Percentiles rank a stretch among this genome's conserved stretches.
Evolutionary conservation across 768 basidiomycete genomes (phyloP).

Genomic region (Rhodocollybia butyracea): DNA sequence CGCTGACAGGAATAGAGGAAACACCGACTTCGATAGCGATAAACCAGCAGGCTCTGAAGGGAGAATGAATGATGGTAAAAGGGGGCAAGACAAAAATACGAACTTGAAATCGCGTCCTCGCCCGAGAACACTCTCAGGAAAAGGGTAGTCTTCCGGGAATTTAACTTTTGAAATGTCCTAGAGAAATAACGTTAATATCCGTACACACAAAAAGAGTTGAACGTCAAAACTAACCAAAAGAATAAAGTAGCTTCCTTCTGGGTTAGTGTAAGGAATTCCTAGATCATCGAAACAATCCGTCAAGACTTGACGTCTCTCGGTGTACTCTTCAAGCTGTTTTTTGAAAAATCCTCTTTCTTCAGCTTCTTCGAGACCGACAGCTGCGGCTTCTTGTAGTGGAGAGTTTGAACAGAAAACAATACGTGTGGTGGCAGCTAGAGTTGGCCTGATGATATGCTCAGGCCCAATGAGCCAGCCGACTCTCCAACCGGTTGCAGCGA

Average conservation of each 20-base stretch:
- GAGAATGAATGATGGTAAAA: constrained; percentile 11
- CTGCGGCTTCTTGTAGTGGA: constrained; percentile 91
- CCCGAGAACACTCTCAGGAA: constrained; percentile 71
- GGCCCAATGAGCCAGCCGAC: constrained; percentile 96
- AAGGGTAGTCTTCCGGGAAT: constrained; percentile 82
- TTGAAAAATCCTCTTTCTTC: constrained; percentile 71
- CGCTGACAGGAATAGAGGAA: constrained; percentile 92
- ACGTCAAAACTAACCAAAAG: constrained; percentile 54
- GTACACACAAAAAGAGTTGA: constrained; percentile 1
- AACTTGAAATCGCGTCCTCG: constrained; percentile 88
- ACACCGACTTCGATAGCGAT: constrained; percentile 88
- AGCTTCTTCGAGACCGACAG: constrained; percentile 84
- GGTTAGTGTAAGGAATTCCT: constrained; percentile 82
- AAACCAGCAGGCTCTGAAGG: constrained; percentile 86
- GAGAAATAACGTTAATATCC: neutral
- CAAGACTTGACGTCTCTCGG: constrained; percentile 74
- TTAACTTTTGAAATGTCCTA: constrained; percentile 76
- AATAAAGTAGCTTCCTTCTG: constrained; percentile 90
- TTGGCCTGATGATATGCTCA: constrained; percentile 74
- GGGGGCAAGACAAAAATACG: constrained; percentile 14
- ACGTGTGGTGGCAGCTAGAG: constrained; percentile 86
- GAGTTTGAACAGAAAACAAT: constrained; percentile 96
- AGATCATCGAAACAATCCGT: constrained; percentile 76
- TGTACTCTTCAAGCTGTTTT: constrained; percentile 72
- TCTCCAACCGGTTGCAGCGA: constrained; percentile 97